Base-by-base conservation (phyloP, 202 grass and related monocot species). In the Digitaria exilis region DNA sequence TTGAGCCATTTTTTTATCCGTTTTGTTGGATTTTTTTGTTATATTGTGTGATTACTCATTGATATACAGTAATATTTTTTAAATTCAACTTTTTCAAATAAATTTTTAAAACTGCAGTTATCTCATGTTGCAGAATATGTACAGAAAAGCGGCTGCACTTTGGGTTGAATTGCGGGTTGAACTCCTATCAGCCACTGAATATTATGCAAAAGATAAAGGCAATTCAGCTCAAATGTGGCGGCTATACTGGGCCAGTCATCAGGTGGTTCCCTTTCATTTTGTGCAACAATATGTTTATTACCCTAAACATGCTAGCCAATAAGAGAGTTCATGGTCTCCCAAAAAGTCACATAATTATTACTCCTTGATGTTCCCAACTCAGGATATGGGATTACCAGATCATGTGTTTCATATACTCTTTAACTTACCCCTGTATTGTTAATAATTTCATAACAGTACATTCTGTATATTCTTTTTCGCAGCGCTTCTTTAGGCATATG, bases 401-500 rank as follows among this genome's bases (percentile, higher is more conserved):
- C 43, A 62, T 62, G 59, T 52, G 25, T 55, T 82, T 77, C 54
- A 65, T 52, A 25, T 78, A 19, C 71, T 42, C n/a, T 69, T 51
- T 57, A 58, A 64, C 44, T 64, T 66, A 79, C 49, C 31, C 24
- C 15, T n/a, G 17, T 60, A 24, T 50, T 56, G 17, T 79, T 66
- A 73, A 48, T 72, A 17, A 15, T 66, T 54, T 83, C 78, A 65
- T 87, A 46, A 78, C 79, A 71, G 19, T 52, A 45, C 29, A 45
- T 58, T 78, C 42, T 75, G 3, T 32, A 66, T 86, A 86, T 90
- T 52, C 8, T 29, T 5, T 39, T 87, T 79, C 68, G 41, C 91
- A 99, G 96, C 89, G 93, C 71, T 99, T 99, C 83, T 99, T 99
- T 75, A 99, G 96, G 84, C 93, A 96, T 84, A 84, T 99, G 75